Evolutionary conservation across 2,329 filamentous ascomycete species (phyloP), one percentile per base, ranked within the genome.

Genomic region (Cordyceps fumosorosea): DNA sequence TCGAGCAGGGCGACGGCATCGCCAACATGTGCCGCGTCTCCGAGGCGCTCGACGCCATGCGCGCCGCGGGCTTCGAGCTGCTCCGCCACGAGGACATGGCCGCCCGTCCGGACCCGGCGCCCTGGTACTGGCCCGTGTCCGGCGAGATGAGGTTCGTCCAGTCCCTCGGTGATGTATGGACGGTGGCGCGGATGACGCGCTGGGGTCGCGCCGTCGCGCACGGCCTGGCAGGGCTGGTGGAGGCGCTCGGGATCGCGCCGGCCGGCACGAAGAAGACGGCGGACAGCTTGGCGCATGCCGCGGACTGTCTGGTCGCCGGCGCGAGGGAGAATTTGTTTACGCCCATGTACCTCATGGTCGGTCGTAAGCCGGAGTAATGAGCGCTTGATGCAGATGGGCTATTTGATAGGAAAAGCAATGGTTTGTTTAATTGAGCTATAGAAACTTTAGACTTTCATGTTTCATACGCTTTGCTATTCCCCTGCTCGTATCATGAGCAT

Each of bases 1-100:
- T 99, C 67, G 95, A 99, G 81, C 88, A 91, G 73, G 95, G 95
- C 71, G 89, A 98, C 72, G 95, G 95, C 68, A 98, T 99, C 74
- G 7, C 90, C 67, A 96, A 96, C 79, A 96, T 97, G 91, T 89
- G 93, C 75, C 89, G 84, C 74, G 83, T 95, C 63, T 85, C 86
- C 0, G 90, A 95, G 65, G 92, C 87, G 50, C 72, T 96, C 24
- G 79, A 81, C 24, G 93, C 93, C 58, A 91, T 97, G 76, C 85
- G 91, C 78, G 83, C 84, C 26, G 91, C 90, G 10, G 93, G 93
- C 8, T 96, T 97, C 73, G 84, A 90, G 66, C 76, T 96, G 37
- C 78, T 90, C 67, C 60, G 66, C 6, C 61, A 72, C 47, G 70
- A 73, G 34, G 71, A 95, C 76, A 75, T 95, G 62, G 89, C 90